phyloP scores from a whole-genome alignment of 495 filamentous ascomycete species.

The Saxophila tyrrhenica region DNA sequence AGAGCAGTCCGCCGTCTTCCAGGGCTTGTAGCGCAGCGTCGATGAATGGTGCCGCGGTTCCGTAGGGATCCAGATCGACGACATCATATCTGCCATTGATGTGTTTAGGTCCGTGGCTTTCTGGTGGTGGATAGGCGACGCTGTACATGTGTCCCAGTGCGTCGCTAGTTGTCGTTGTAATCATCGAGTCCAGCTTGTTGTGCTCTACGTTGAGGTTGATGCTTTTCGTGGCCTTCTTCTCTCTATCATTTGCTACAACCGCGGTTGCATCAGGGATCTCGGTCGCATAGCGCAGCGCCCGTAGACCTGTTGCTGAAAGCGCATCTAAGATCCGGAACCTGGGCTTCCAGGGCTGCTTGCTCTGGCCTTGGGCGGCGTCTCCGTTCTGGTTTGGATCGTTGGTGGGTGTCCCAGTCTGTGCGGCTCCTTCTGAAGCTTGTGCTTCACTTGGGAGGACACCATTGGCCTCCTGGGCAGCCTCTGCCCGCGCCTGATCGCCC shows the following conservation, averaged over 20 bases:
- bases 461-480: neutral
- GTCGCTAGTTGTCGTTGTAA: conserved; percentile 63
- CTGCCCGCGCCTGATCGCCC: neutral
- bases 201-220: conserved; percentile 76
- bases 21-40: conserved; percentile 80
- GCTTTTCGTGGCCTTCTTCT: conserved; percentile 59
- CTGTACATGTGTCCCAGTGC: conserved; percentile 85
- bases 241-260: conserved; percentile 83
- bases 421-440: neutral
- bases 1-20: conserved; percentile 77
- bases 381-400: neutral
- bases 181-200: conserved; percentile 59
- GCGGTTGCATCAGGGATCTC: conserved; percentile 75
- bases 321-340: conserved; percentile 81
- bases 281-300: conserved; percentile 81
- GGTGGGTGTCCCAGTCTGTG: neutral
- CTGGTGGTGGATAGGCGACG: conserved; percentile 20
- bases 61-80: conserved; percentile 95
- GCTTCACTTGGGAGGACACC: neutral
- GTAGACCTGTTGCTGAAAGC: conserved; percentile 84
- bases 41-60: conserved; percentile 79
- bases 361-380: neutral
- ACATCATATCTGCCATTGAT: conserved; percentile 59
- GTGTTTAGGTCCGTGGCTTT: conserved; percentile 12
- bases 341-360: conserved; percentile 4